phyloP scores from a whole-genome alignment of 179 eudicot species.

The Camellia oleifera region DNA sequence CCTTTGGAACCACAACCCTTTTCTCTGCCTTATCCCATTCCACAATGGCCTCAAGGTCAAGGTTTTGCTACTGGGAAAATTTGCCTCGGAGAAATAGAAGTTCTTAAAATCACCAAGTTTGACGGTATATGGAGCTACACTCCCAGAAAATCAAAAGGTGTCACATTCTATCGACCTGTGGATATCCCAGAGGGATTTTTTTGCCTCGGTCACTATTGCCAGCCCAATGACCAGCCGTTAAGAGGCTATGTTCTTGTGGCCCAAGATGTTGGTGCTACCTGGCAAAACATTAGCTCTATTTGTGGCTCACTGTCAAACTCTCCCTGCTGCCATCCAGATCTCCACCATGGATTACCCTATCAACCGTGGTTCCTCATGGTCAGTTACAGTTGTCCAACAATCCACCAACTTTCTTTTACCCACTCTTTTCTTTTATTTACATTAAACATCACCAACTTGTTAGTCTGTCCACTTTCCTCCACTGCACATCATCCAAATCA shows the following conservation, averaged over 20 bases:
- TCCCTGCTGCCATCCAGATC: slow-evolving; percentile 14
- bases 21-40: slow-evolving; percentile 73
- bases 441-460: too few relatives aligned
- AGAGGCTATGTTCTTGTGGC: slow-evolving; percentile 73
- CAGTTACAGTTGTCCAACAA: too few relatives aligned
- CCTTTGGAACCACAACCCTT: slow-evolving; percentile 35
- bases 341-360: too few relatives aligned
- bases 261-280: slow-evolving; percentile 26
- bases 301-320: not conserved
- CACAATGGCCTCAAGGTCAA: slow-evolving; percentile 80
- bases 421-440: too few relatives aligned
- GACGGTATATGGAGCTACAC: slow-evolving; percentile 56
- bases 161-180: slow-evolving; percentile 71
- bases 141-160: slow-evolving; percentile 36
- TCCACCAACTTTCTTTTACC: too few relatives aligned
- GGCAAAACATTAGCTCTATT: not conserved
- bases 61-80: slow-evolving; percentile 72
- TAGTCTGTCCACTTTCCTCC: too few relatives aligned
- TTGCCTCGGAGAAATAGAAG: slow-evolving; percentile 71
- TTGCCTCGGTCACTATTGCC: slow-evolving; percentile 83
- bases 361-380: too few relatives aligned
- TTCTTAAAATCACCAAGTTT: slow-evolving; percentile 53
- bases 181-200: slow-evolving; percentile 67
- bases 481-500: slow-evolving; percentile 2
- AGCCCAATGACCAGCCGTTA: slow-evolving; percentile 45